Conservation (phyloP, 768 basidiomycete genomes). For the Kwoniella mangroviensis region DNA sequence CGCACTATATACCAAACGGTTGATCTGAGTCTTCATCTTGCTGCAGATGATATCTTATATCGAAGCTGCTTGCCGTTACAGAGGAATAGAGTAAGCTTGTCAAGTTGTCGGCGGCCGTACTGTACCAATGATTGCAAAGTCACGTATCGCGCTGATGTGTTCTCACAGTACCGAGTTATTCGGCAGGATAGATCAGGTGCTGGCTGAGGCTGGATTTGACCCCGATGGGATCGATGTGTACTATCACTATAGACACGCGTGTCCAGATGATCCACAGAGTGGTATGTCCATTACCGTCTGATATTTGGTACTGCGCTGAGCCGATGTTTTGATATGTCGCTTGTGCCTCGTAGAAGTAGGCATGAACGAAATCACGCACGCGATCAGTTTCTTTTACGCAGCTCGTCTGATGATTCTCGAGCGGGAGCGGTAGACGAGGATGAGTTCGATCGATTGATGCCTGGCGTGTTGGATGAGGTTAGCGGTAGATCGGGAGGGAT, state of each 20-base stretch:
- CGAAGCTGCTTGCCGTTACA: not conserved
- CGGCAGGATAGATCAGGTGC: constrained; percentile 12
- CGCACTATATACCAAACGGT: not conserved
- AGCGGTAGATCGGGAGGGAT: constrained; percentile 14
- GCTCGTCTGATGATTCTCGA: constrained; percentile 24
- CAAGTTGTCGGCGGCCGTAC: not conserved
- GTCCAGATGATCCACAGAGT: constrained; percentile 14
- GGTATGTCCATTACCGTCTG: no score
- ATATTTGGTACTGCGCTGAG: no score
- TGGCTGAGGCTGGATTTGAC: constrained; percentile 20
- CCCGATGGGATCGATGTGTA: constrained; percentile 13
- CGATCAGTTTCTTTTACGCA: constrained; percentile 12
- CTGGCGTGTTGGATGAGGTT: constrained; percentile 8
- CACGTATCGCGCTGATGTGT: not conserved
- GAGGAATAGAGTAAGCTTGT: constrained; percentile 24
- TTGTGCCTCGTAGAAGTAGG: constrained; percentile 1
- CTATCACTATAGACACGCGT: constrained; percentile 25
- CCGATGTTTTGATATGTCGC: no score
- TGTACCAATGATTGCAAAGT: no score
- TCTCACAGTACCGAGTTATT: constrained; percentile 12
- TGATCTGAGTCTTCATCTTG: not conserved
- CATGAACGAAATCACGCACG: constrained; percentile 7
- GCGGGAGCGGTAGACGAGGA: constrained; percentile 9
- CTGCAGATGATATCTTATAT: constrained; percentile 12
- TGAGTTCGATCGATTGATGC: constrained; percentile 10